Conservation (phyloP, 306 rosid species). For the Trifolium subterraneum region DNA sequence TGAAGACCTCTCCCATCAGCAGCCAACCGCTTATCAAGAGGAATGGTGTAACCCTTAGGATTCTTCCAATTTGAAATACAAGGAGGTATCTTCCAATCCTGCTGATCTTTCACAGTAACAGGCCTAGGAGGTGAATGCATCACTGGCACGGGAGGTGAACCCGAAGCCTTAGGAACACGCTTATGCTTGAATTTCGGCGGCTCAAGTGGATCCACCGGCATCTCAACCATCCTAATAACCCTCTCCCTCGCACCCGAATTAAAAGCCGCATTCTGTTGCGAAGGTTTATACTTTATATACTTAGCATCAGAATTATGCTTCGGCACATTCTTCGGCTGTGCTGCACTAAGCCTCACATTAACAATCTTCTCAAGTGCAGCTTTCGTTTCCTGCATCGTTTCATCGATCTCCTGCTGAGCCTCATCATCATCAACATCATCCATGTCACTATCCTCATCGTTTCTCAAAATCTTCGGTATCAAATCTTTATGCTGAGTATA, state of each 20-base stretch:
- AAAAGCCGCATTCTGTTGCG: constrained; percentile 81
- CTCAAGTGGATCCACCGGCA: constrained; percentile 94
- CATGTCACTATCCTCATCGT: constrained; percentile 50
- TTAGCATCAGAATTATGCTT: constrained; percentile 70
- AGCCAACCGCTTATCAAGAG: constrained; percentile 89
- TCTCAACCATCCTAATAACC: constrained; percentile 87
- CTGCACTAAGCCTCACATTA: constrained; percentile 79
- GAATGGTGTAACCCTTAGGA: constrained; percentile 89
- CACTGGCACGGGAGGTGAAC: constrained; percentile 90
- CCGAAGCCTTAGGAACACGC: constrained; percentile 87
- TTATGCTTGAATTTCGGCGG: constrained; percentile 94
- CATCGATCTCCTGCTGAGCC: constrained; percentile 66
- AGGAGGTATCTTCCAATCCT: constrained; percentile 96
- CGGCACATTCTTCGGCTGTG: constrained; percentile 85
- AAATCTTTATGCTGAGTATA: constrained; percentile 81
- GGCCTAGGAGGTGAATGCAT: constrained; percentile 96
- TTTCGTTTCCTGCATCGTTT: constrained; percentile 77
- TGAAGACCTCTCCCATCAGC: constrained; percentile 92
- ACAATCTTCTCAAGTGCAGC: constrained; percentile 89
- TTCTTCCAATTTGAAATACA: constrained; percentile 97
- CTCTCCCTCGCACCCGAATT: constrained; percentile 91
- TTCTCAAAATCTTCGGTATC: constrained; percentile 68
- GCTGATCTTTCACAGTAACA: constrained; percentile 89
- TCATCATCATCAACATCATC: constrained; percentile 74
- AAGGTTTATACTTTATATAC: constrained; percentile 86